Conservation (phyloP, 208 protist genomes). For the Crithidia mellificae region DNA sequence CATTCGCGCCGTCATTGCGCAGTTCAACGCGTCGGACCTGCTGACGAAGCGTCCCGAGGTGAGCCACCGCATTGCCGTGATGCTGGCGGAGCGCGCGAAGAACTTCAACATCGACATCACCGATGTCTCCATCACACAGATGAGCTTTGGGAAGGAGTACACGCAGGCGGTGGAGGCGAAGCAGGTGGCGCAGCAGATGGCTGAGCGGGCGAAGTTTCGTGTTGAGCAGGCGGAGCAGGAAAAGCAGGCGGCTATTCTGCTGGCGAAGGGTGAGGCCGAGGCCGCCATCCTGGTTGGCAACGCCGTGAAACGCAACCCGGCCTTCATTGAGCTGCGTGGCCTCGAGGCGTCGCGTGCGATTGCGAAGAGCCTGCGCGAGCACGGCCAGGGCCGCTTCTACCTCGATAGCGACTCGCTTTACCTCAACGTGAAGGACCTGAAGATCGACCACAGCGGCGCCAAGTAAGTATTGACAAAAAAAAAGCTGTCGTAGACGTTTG, state of each 20-base stretch:
- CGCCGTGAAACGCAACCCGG: conserved; percentile 86
- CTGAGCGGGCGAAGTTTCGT: conserved; percentile 93
- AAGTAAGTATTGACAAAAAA: conserved; percentile 5
- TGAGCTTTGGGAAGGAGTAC: conserved; percentile 96
- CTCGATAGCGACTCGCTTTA: conserved; percentile 85
- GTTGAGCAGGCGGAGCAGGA: conserved; percentile 95
- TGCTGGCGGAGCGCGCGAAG: conserved; percentile 93
- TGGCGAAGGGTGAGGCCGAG: conserved; percentile 94
- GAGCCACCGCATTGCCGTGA: conserved; percentile 87
- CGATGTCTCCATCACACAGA: conserved; percentile 98
- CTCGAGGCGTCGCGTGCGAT: conserved; percentile 93
- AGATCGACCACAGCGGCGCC: conserved; percentile 32
- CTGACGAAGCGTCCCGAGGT: conserved; percentile 97
- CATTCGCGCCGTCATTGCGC: conserved; percentile 97
- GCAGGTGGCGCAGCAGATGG: conserved; percentile 97
- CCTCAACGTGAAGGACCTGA: conserved; percentile 65
- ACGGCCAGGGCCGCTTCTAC: conserved; percentile 75
- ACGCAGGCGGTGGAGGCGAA: conserved; percentile 95
- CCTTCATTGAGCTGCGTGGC: conserved; percentile 92
- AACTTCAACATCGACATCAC: conserved; percentile 98
- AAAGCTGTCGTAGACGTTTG: no score
- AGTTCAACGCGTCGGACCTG: conserved; percentile 99
- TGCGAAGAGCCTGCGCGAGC: conserved; percentile 74
- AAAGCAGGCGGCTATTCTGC: conserved; percentile 91
- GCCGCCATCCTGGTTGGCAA: conserved; percentile 89